Percentiles rank a stretch among this genome's conserved stretches.
Evolutionary conservation across 1,284 basidiomycete genomes (phyloP).

Genomic region (Xanthoconium separans): DNA sequence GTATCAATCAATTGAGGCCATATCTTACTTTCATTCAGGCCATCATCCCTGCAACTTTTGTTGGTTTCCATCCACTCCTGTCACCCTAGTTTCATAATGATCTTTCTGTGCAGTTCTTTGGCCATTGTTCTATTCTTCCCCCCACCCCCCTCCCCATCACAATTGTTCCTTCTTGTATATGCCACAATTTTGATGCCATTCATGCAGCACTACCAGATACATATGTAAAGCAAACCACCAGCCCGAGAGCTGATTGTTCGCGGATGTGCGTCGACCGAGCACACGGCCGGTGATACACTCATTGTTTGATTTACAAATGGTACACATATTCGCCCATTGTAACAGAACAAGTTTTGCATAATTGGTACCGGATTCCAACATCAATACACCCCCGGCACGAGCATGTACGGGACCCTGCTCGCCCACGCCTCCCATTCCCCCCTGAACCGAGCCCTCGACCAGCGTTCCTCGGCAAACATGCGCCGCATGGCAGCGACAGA

Average conservation of each 20-base stretch:
- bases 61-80: too few species aligned
- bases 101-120: too few species aligned
- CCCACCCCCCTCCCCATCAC: too few species aligned
- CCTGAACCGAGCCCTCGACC: slow-evolving; percentile 13
- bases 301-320: too few species aligned
- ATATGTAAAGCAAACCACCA: slow-evolving; percentile 6
- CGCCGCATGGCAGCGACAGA: slow-evolving; percentile 8
- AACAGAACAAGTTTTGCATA: too few species aligned
- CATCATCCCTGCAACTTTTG: too few species aligned
- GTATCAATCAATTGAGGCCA: too few species aligned
- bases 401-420: slow-evolving; percentile 13
- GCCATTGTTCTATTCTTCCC: too few species aligned
- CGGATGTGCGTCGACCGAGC: slow-evolving; percentile 19
- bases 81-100: too few species aligned
- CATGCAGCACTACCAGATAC: slow-evolving; percentile 19
- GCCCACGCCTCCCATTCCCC: slow-evolving; percentile 24
- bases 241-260: slow-evolving; percentile 20
- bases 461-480: slow-evolving; percentile 17
- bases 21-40: too few species aligned
- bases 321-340: too few species aligned
- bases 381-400: slow-evolving; percentile 26
- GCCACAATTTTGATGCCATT: not conserved
- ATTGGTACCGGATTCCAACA: not conserved
- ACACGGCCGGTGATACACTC: slow-evolving; percentile 5
- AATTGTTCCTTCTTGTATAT: too few species aligned